A percentile compares a stretch with the other conserved stretches of the same genome.
Evolutionary conservation across 192 early-diverging fungal genomes (phyloP).

Genomic region (Neocallimastix lanati): DNA sequence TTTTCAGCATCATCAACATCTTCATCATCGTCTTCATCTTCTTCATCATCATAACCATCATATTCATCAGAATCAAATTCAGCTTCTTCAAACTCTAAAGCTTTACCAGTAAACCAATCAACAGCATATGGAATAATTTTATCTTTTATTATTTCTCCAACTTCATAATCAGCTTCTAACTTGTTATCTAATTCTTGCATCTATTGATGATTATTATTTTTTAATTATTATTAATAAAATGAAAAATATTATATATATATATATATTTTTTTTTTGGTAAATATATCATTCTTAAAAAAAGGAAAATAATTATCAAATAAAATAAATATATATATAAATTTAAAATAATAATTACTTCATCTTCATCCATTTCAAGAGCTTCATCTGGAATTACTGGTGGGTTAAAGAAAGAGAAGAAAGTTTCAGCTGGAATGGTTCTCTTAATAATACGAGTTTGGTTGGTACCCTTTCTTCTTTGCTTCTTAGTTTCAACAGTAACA

Average conservation of each 20-base stretch:
- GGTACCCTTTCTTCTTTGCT: slow-evolving; percentile 96
- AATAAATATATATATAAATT: no score
- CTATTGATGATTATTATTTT: neutral
- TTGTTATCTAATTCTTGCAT: slow-evolving; percentile 57
- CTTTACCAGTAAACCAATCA: slow-evolving; percentile 98
- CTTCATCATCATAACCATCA: slow-evolving; percentile 13
- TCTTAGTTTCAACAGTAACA: slow-evolving; percentile 88
- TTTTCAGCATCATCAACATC: slow-evolving; percentile 38
- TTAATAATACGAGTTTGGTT: slow-evolving; percentile 97
- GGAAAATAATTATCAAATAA: no score
- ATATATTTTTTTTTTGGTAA: no score
- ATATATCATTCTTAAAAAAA: no score
- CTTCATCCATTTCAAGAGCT: slow-evolving; percentile 52
- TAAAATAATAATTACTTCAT: slow-evolving; percentile 11
- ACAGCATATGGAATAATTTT: slow-evolving; percentile 87
- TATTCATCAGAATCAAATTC: slow-evolving; percentile 27
- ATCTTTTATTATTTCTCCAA: slow-evolving; percentile 97
- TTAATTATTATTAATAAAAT: no score
- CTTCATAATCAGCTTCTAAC: slow-evolving; percentile 86
- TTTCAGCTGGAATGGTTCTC: slow-evolving; percentile 84
- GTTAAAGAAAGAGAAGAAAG: slow-evolving; percentile 95
- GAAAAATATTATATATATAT: no score
- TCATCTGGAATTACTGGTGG: slow-evolving; percentile 45
- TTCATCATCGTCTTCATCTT: slow-evolving; percentile 23
- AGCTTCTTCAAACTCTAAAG: slow-evolving; percentile 65